Evolutionary conservation across 768 basidiomycete species (phyloP).

Genomic region (Mycena amicta): DNA sequence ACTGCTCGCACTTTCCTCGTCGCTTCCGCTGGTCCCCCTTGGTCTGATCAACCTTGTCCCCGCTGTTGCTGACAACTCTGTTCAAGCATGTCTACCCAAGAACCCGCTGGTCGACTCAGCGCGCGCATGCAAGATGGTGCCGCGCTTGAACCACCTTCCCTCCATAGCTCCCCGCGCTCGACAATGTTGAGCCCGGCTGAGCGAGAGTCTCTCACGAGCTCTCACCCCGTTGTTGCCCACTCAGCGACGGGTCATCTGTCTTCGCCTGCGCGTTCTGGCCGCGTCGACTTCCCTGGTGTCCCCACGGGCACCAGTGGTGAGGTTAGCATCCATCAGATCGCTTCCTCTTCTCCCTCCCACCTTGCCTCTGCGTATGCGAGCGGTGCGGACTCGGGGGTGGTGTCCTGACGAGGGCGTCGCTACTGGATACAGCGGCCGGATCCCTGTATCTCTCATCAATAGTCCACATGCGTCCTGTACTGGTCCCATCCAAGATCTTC

Average conservation of each 20-base stretch:
- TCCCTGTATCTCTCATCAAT: background rate
- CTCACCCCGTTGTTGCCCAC: background rate
- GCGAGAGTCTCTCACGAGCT: background rate
- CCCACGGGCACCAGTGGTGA: background rate
- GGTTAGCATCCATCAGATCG: background rate
- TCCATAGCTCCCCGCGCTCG: background rate
- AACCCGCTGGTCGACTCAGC: background rate
- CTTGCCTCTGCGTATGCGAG: background rate
- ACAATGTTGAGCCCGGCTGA: background rate
- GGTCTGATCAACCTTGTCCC: slow-evolving; percentile 1
- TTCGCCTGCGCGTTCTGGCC: background rate
- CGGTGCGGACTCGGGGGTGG: background rate
- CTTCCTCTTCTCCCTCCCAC: background rate
- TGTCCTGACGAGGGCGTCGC: background rate
- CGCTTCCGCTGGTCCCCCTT: background rate
- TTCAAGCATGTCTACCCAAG: background rate
- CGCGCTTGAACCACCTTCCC: background rate
- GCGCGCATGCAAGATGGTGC: no score
- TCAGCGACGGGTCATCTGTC: background rate
- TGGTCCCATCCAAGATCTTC: no score
- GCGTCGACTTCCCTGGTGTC: background rate
- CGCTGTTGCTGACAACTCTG: background rate
- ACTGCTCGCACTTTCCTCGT: background rate
- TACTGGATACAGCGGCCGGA: no score
- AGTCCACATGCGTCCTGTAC: no score